These are phyloP conservation scores for Spizellomyces sp. DNA, from an alignment of 192 early-diverging fungal genomes.

Conservation along the genomic window DNA sequence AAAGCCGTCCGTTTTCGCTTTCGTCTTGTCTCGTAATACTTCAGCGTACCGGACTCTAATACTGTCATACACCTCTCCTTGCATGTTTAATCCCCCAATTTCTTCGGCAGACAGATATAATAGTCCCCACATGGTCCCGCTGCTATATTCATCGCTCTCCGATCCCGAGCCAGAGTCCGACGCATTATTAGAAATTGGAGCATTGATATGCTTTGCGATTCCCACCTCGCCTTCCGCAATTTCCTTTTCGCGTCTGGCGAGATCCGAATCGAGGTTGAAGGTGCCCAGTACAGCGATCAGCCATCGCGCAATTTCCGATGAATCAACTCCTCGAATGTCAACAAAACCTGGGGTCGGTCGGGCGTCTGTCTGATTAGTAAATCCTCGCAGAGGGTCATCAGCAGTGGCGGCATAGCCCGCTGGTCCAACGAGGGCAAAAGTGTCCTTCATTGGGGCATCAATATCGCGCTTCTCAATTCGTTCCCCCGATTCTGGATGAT, in stretches of 20 bases:
- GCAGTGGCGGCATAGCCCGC: slow-evolving; percentile 5
- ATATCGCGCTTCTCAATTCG: background rate
- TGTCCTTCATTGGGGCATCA: background rate
- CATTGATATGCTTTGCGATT: background rate
- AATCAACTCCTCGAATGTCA: slow-evolving; percentile 10
- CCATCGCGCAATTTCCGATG: slow-evolving; percentile 28
- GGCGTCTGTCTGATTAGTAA: slow-evolving; percentile 12
- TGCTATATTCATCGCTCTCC: background rate
- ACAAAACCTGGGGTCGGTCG: slow-evolving; percentile 29
- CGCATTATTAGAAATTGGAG: background rate
- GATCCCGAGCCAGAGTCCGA: slow-evolving; percentile 25
- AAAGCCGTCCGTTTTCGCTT: slow-evolving; percentile 16
- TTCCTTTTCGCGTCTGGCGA: slow-evolving; percentile 14
- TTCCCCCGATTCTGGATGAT: background rate
- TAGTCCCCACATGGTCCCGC: background rate
- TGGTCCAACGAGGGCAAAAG: slow-evolving; percentile 23
- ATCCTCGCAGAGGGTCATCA: slow-evolving; percentile 16
- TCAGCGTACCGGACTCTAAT: slow-evolving; percentile 13
- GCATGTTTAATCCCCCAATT: slow-evolving; percentile 24
- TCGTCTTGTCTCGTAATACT: slow-evolving; percentile 16
- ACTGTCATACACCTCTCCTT: slow-evolving; percentile 9
- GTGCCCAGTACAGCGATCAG: slow-evolving; percentile 30
- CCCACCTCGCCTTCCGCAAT: slow-evolving; percentile 9
- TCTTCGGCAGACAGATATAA: slow-evolving; percentile 18
- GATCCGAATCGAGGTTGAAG: slow-evolving; percentile 34